Conservation (phyloP, 2,329 filamentous ascomycete genomes). For the Raffaelea deltoideospora region DNA sequence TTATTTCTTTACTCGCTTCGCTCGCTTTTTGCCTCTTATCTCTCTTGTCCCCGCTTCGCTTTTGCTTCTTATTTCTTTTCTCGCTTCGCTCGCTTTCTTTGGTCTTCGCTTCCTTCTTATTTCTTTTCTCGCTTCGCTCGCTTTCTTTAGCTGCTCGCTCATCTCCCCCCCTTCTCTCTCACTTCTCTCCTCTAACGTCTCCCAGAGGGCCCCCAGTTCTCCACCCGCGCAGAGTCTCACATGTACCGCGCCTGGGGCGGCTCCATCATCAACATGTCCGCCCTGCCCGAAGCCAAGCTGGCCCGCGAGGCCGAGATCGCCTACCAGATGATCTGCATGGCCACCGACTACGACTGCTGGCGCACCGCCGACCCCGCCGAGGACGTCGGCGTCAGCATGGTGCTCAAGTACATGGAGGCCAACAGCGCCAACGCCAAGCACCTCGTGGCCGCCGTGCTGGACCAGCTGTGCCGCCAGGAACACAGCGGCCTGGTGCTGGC, state of each 20-base stretch:
- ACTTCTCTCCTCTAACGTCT: background rate
- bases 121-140: background rate
- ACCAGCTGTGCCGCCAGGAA: slow-evolving; percentile 67
- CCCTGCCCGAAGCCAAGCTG: slow-evolving; percentile 87
- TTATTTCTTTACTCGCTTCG: too few relatives aligned
- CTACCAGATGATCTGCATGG: slow-evolving; percentile 99
- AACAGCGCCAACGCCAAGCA: slow-evolving; percentile 78
- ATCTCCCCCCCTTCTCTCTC: background rate
- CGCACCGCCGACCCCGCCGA: slow-evolving; percentile 59
- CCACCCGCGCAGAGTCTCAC: slow-evolving; percentile 85
- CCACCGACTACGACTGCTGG: slow-evolving; percentile 99
- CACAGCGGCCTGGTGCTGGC: slow-evolving; percentile 61
- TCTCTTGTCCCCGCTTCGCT: too few relatives aligned
- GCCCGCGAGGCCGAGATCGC: slow-evolving; percentile 91
- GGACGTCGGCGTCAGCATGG: slow-evolving; percentile 90
- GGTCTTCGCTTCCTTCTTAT: too few relatives aligned
- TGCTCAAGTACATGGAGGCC: slow-evolving; percentile 89
- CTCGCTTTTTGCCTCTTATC: too few relatives aligned
- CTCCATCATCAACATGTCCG: slow-evolving; percentile 96
- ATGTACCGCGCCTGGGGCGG: slow-evolving; percentile 92
- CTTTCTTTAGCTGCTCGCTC: background rate
- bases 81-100: too few relatives aligned
- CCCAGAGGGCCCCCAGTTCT: slow-evolving; percentile 92
- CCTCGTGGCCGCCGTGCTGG: slow-evolving; percentile 74
- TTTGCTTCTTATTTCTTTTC: too few relatives aligned